A percentile compares a stretch with the other conserved stretches of the same genome.
Evolutionary conservation across 169 alveolate species (phyloP).

Genomic region (Amoebophrya sp.): DNA sequence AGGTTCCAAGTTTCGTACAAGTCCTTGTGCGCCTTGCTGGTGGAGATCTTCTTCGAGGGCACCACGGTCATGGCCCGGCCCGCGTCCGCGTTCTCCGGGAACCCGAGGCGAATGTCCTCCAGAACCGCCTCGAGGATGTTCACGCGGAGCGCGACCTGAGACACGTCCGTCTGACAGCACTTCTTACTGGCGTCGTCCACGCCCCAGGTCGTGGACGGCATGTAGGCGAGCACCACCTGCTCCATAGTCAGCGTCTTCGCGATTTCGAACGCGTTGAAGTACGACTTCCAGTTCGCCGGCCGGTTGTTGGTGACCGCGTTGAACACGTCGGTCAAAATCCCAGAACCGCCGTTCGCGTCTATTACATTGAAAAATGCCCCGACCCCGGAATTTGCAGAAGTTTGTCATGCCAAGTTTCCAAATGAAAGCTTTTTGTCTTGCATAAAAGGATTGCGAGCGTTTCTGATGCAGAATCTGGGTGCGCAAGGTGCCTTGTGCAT

Average conservation of each 20-base stretch:
- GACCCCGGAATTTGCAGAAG: too few relatives aligned
- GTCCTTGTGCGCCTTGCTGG: background rate
- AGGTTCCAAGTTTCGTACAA: background rate
- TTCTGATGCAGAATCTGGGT: too few relatives aligned
- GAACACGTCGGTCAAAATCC: background rate
- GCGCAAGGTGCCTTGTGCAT: too few relatives aligned
- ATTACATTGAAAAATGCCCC: too few relatives aligned
- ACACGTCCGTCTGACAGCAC: background rate
- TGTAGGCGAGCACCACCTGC: background rate
- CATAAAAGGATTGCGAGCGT: too few relatives aligned
- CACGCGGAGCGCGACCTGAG: background rate
- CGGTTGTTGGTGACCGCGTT: background rate
- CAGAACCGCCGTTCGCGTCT: background rate
- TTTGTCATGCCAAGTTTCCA: too few relatives aligned
- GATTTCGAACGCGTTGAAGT: background rate
- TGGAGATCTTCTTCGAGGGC: background rate
- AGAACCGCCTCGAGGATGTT: background rate
- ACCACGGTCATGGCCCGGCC: background rate
- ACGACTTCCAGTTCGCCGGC: background rate
- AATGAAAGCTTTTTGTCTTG: too few relatives aligned
- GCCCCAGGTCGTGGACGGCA: background rate
- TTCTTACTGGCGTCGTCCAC: background rate
- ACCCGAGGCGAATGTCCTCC: background rate
- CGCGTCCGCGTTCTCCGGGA: background rate
- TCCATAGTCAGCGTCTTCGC: background rate